Percentiles rank a stretch among this genome's conserved stretches.
These are phyloP conservation scores for Trametes punicea DNA, from an alignment of 768 basidiomycete species.

Conservation along the genomic window DNA sequence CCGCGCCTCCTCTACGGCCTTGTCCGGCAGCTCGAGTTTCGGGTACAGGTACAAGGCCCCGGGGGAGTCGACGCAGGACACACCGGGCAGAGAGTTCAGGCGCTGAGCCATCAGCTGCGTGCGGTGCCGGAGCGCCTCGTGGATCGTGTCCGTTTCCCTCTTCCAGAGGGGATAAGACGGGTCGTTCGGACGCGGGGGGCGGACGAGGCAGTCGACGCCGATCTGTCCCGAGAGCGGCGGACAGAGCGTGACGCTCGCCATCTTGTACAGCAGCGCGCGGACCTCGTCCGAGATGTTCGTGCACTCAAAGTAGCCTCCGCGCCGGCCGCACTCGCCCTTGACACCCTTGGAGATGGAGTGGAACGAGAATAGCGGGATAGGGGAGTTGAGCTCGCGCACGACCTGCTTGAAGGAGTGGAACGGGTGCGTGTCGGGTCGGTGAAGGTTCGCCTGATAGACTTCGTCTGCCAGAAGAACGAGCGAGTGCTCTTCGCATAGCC, in stretches of 20 bases:
- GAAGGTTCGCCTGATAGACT: slow-evolving; percentile 96
- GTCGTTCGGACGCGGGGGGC: slow-evolving; percentile 76
- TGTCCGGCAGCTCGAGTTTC: slow-evolving; percentile 65
- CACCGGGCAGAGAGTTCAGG: slow-evolving; percentile 82
- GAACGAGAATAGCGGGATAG: slow-evolving; percentile 87
- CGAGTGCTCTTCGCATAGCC: slow-evolving; percentile 77
- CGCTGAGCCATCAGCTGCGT: slow-evolving; percentile 70
- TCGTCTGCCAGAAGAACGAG: slow-evolving; percentile 95
- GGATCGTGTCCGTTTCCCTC: slow-evolving; percentile 78
- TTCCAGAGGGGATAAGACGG: slow-evolving; percentile 78
- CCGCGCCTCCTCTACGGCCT: slow-evolving; percentile 71
- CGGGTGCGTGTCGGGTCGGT: slow-evolving; percentile 57
- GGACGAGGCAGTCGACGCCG: slow-evolving; percentile 85
- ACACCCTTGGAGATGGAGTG: slow-evolving; percentile 98
- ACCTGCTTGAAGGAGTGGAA: slow-evolving; percentile 96
- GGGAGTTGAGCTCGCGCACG: slow-evolving; percentile 61
- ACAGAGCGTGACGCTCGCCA: slow-evolving; percentile 88
- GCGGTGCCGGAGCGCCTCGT: slow-evolving; percentile 67
- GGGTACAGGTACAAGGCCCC: slow-evolving; percentile 96
- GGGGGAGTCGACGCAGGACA: slow-evolving; percentile 84
- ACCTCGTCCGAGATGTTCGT: slow-evolving; percentile 77
- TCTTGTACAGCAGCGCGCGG: slow-evolving; percentile 90
- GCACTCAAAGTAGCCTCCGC: slow-evolving; percentile 96
- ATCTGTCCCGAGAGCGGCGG: slow-evolving; percentile 90
- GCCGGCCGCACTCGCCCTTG: slow-evolving; percentile 92